A percentile compares a stretch with the other conserved stretches of the same genome.
phyloP scores from a whole-genome alignment of 2,329 filamentous ascomycete species.

The Rhynchosporium agropyri region DNA sequence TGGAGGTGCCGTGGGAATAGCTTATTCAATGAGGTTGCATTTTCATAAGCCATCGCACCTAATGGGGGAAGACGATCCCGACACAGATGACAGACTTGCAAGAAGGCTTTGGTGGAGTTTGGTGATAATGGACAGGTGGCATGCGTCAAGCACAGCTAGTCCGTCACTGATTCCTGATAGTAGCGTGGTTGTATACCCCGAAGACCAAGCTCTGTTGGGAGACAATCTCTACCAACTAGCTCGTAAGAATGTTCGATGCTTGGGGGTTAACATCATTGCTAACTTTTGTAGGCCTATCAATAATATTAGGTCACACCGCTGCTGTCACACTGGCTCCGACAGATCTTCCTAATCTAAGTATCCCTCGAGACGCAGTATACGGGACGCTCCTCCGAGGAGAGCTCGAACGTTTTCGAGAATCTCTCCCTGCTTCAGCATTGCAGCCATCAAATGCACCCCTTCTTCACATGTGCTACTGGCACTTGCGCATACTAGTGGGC shows the following conservation, averaged over 20 bases:
- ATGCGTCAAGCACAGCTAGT: conserved; percentile 67
- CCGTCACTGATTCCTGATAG: conserved; percentile 65
- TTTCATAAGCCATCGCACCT: conserved; percentile 47
- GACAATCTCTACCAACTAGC: conserved; percentile 65
- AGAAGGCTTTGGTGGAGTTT: conserved; percentile 73
- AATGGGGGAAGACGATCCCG: conserved; percentile 51
- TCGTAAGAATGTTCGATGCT: conserved; percentile 53
- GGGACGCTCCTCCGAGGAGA: conserved; percentile 57
- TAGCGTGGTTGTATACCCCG: conserved; percentile 60
- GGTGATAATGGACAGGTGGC: conserved; percentile 72
- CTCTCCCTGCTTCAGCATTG: conserved; percentile 60
- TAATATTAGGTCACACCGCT: conserved; percentile 59
- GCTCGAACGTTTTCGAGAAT: conserved; percentile 67
- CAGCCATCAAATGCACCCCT: conserved; percentile 53
- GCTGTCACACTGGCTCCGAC: conserved; percentile 50
- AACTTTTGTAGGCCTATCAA: conserved; percentile 53
- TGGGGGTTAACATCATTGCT: conserved; percentile 7
- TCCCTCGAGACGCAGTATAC: conserved; percentile 48
- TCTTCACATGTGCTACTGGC: conserved; percentile 71
- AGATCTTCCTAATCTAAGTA: conserved; percentile 47
- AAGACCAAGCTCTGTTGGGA: conserved; percentile 62
- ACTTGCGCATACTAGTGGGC: conserved; percentile 65
- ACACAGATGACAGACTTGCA: conserved; percentile 64
- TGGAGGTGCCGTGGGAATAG: conserved; percentile 66
- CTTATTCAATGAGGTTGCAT: conserved; percentile 66